Base-by-base conservation (phyloP, 2,329 filamentous ascomycete genomes). In the Beauveria australis region DNA sequence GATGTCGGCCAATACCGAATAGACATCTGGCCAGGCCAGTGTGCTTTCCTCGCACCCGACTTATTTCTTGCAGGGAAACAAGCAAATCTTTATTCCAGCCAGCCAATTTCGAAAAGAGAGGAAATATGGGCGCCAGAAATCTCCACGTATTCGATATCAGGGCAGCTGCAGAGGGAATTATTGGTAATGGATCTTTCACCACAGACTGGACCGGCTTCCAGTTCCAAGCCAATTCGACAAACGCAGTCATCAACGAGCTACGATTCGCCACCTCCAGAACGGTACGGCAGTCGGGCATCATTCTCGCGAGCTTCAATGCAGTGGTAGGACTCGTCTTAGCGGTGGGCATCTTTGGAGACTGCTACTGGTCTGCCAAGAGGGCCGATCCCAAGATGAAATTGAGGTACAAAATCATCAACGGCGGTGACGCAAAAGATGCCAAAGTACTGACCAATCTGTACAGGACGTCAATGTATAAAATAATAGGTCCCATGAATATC, bases 301-400 rank as follows among this genome's bases (percentile, higher is more conserved):
- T 86, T 62, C 75, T 87, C 59, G 80, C 84, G 41, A 73, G 76
- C 60, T 86, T 87, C 73, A 88, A 87, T 69, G 77, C 82, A 24
- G 68, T 85, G 57, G 81, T 81, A 19, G 83, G 83, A 5, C 78
- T 83, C 61, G 76, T 77, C 19, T 84, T 83, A 7, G 80, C 81
- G 10, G 64, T 76, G 28, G 82, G 82, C 28, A 86, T 87, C 57
- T 69, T 84, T 46, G 81, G 80, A 69, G 81, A 85, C 63, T 79
- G 78, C 64, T 85, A 82, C 67, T 73, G 74, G 60, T 73, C 70
- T 59, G 70, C 74, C 22, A 79, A 73, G 70, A 74, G 74, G 66
- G 75, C 71, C 60, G 67, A 77, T 55, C 69, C 73, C 62, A 67
- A 70, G 47, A 75, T 74, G 64, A 72, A 72, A 61, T 73, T 79